Conservation (phyloP, 805 yeast genomes). For the Hanseniaspora singularis region DNA sequence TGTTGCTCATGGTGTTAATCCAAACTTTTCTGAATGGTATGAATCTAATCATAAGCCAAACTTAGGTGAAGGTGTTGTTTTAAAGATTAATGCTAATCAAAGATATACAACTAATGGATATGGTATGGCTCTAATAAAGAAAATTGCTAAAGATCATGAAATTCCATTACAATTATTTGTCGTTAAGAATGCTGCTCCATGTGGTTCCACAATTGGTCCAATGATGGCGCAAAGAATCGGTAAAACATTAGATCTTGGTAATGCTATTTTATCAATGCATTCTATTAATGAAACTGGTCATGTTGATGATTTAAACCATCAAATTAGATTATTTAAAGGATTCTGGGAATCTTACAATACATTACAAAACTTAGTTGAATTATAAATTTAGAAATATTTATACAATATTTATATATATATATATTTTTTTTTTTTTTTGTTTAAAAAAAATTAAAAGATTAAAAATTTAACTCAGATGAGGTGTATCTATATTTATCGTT, state of each 20-base stretch:
- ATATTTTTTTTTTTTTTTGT: not conserved
- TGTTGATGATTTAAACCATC: conserved; percentile 52
- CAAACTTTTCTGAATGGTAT: conserved; percentile 68
- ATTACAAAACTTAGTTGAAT: conserved; percentile 32
- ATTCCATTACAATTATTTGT: conserved; percentile 89
- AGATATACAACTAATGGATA: conserved; percentile 88
- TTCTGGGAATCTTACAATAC: conserved; percentile 42
- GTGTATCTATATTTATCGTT: conserved; percentile 9
- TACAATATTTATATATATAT: not conserved
- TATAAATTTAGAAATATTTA: conserved; percentile 15
- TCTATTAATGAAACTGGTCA: conserved; percentile 89
- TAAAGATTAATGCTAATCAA: conserved; percentile 89
- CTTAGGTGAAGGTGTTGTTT: conserved; percentile 81
- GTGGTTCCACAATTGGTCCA: conserved; percentile 96
- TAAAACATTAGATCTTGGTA: conserved; percentile 79
- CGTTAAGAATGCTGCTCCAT: conserved; percentile 84
- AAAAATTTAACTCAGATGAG: conserved; percentile 7
- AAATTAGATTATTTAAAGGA: conserved; percentile 48
- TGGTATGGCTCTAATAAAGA: conserved; percentile 68
- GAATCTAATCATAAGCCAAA: conserved; percentile 70
- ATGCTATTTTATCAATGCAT: conserved; percentile 89
- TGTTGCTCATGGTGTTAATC: conserved; percentile 96
- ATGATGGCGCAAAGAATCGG: conserved; percentile 80
- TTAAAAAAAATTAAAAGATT: too few species aligned
- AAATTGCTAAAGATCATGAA: conserved; percentile 50